Evolutionary conservation across 495 filamentous ascomycete genomes (phyloP), one percentile per base, ranked within the genome.

Genomic region (Trichocladium antarcticum): DNA sequence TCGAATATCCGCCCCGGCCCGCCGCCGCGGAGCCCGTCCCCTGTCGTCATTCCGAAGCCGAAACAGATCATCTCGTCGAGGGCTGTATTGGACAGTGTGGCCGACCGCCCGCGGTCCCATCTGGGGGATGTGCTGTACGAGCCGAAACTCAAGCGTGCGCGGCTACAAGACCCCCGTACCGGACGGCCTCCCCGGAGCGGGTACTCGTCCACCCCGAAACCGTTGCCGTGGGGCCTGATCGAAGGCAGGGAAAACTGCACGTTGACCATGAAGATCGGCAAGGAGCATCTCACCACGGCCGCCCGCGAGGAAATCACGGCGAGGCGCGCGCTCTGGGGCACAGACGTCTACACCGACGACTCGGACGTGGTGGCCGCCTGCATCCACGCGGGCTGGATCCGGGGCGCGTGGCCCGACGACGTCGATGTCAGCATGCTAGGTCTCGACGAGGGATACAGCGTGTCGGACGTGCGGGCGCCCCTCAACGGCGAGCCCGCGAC

Each of bases 301-400:
- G 75, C 81, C 29, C 78, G 89, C 7, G 83, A 88, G 60, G 87
- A 92, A 56, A 87, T 97, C 54, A 89, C 85, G 17, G 66, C 75
- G 6, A 74, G 82, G 12, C 77, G 84, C 37, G 82, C 84, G 2
- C 64, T 98, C 2, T 98, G 89, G 89, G 92, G 92, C 9, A 89
- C 87, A 0, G 87, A 89, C 16, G 74, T 97, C 6, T 97, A 98
- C 63, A 95, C 89, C 0, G 93, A 97, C 56, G 93, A 98, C 67
- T 94, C 88, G 0, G 93, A 98, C 60, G 78, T 88, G 5, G 75
- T 98, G 41, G 93, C 89, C 0, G 89, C 89, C 3, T 88, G 90
- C 47, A 92, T 97, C 48, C 92, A 98, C 64, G 79, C 82, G 12
- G 93, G 93, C 8, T 96, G 84, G 77, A 83, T 98, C 49, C 80